Evolutionary conservation across 352 stramenopile genomes (phyloP).

Genomic region (Phytopythium mirpurense): DNA sequence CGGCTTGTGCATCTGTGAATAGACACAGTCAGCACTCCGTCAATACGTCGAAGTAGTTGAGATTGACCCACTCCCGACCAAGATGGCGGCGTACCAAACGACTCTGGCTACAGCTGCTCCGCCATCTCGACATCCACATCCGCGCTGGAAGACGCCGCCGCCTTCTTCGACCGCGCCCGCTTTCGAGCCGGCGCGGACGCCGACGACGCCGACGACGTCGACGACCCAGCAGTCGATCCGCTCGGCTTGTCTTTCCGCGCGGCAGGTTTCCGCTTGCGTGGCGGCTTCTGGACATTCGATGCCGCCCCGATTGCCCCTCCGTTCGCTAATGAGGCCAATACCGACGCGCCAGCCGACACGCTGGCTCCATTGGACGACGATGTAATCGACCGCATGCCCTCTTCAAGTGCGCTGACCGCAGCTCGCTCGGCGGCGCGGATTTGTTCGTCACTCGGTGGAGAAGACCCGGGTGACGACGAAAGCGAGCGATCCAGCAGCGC

Average conservation of each 20-base stretch:
- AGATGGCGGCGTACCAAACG: background rate
- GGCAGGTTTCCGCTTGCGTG: conserved; percentile 67
- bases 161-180: background rate
- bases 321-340: background rate
- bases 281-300: conserved; percentile 19
- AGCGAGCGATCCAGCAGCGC: conserved; percentile 15
- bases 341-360: conserved; percentile 2
- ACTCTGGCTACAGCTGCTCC: conserved; percentile 1
- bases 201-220: background rate
- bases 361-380: conserved; percentile 10
- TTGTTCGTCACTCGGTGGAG: conserved; percentile 9
- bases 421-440: conserved; percentile 21
- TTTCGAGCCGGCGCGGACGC: background rate
- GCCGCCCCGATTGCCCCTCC: background rate
- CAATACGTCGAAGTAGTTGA: too few species aligned
- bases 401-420: conserved; percentile 27
- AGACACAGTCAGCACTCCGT: background rate
- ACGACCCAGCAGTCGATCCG: conserved; percentile 3
- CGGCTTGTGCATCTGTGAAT: background rate
- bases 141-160: background rate
- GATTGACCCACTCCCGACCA: background rate
- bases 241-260: conserved; percentile 55
- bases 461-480: background rate
- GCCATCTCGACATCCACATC: conserved; percentile 1
- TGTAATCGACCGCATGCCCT: conserved; percentile 31